Evolutionary conservation across 148 eudicot species (phyloP), one percentile per base, ranked within the genome.

Genomic region (Rhododendron henanense): DNA sequence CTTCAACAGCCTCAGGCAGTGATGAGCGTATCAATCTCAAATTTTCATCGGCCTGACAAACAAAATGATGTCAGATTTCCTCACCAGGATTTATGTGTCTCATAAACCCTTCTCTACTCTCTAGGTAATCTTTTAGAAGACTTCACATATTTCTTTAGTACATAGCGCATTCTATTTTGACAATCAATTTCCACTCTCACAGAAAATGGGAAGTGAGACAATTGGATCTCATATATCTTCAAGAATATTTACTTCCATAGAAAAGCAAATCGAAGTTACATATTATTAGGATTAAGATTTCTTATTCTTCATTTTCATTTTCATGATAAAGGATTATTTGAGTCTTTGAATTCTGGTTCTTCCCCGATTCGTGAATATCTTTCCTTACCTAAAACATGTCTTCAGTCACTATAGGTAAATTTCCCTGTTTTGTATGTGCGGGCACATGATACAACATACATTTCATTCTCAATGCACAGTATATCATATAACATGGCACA

Each of bases 1-100:
- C 94, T 93, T 97, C 98, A 87, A 97, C 96, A 82, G 98, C 98
- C 90, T 97, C 98, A 33, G 96, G 98, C 91, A 97, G 88, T 19
- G 98, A 93, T 63, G 94, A 90, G 78, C 91, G 94, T 89, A 97
- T 95, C 94, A 93, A 90, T 91, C 99, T 94, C 95, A 97, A 90
- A 90, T 97, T 97, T 92, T 97, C 99, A 92, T 95, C 99, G 25
- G 99, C 99, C 99, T 97, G 94, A 82, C 82, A 53, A 86, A 87
- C 48, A 83, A 45, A 15, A 71, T 39, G 79, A 13, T 25, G 51
- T 85, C 23, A 84, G 78, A 71, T 10, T 75, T 31, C 75, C 8
- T 8, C 31, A 51, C 51, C 74, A 71, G 2, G 86, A 15, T 1
- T 13, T 71, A 14, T 33, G 19, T 1, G 21, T 13, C 7, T 14